Conservation (phyloP, 495 filamentous ascomycete species). For the Xeromyces bisporus region DNA sequence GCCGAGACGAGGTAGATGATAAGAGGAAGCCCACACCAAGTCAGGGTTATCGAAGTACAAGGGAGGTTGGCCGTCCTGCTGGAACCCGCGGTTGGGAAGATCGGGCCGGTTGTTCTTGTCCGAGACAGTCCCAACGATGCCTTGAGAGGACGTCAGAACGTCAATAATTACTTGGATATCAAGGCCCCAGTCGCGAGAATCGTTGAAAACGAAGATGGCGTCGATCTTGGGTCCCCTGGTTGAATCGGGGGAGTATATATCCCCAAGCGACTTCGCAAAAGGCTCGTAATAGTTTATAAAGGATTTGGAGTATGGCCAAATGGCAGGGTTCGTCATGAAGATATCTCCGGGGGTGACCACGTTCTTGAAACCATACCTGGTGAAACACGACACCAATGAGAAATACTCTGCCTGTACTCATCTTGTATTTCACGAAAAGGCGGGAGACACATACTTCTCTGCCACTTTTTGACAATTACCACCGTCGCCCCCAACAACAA, state of each 20-base stretch:
- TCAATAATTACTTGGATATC: conserved; percentile 71
- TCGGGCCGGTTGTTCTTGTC: conserved; percentile 32
- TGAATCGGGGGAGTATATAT: conserved; percentile 30
- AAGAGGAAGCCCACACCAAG: conserved; percentile 67
- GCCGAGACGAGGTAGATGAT: conserved; percentile 75
- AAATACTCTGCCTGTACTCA: conserved; percentile 1
- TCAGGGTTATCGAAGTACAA: conserved; percentile 86
- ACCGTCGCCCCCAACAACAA: conserved; percentile 68
- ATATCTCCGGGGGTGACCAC: conserved; percentile 81
- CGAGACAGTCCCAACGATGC: conserved; percentile 63
- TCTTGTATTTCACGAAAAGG: neutral
- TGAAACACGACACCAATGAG: neutral
- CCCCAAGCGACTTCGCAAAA: conserved; percentile 45
- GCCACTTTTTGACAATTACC: conserved; percentile 64
- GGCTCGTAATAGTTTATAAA: conserved; percentile 41
- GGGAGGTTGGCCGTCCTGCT: conserved; percentile 59
- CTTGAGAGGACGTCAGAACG: conserved; percentile 54
- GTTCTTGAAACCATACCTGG: conserved; percentile 64
- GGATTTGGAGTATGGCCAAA: conserved; percentile 65
- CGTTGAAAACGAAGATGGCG: conserved; percentile 78
- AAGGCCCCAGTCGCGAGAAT: conserved; percentile 88
- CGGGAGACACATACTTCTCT: conserved; percentile 23
- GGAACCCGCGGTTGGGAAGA: conserved; percentile 58
- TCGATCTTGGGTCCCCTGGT: conserved; percentile 48
- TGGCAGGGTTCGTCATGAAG: conserved; percentile 46